Evolutionary conservation across 192 early-diverging fungal species (phyloP).

Genomic region (Rhizophagus prolifer): DNA sequence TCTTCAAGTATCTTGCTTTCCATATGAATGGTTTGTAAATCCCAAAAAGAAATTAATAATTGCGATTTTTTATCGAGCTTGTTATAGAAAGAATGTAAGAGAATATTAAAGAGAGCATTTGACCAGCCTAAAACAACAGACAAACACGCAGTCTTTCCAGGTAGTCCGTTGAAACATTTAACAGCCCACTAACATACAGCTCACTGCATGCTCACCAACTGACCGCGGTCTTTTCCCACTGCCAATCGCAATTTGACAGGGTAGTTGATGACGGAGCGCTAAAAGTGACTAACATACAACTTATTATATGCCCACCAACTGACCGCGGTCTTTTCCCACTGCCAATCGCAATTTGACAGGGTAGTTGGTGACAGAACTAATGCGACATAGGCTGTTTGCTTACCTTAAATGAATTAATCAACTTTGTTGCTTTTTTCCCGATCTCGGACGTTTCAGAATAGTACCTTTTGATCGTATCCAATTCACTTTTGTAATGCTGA

Average conservation of each 20-base stretch:
- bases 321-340: constrained; percentile 1
- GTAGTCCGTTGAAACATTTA: too few relatives aligned
- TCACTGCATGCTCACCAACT: background rate
- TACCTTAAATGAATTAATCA: background rate
- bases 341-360: background rate
- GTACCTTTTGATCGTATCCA: constrained; percentile 19
- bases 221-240: background rate
- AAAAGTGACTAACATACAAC: background rate
- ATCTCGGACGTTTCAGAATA: constrained; percentile 27
- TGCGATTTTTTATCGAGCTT: background rate
- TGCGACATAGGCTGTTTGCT: background rate
- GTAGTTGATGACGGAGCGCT: background rate
- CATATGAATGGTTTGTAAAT: constrained; percentile 4
- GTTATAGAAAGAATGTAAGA: too few relatives aligned
- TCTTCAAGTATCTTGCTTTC: background rate
- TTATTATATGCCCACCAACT: background rate
- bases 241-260: constrained; percentile 6
- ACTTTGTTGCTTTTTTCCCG: background rate
- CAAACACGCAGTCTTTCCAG: too few relatives aligned
- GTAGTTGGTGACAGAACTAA: constrained; percentile 2
- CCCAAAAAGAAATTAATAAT: background rate
- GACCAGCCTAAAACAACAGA: too few relatives aligned
- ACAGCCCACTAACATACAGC: too few relatives aligned
- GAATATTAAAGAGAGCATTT: too few relatives aligned
- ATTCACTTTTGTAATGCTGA: constrained; percentile 16